Conservation (phyloP, 2,329 filamentous ascomycete genomes). For the Aureobasidium lini region DNA sequence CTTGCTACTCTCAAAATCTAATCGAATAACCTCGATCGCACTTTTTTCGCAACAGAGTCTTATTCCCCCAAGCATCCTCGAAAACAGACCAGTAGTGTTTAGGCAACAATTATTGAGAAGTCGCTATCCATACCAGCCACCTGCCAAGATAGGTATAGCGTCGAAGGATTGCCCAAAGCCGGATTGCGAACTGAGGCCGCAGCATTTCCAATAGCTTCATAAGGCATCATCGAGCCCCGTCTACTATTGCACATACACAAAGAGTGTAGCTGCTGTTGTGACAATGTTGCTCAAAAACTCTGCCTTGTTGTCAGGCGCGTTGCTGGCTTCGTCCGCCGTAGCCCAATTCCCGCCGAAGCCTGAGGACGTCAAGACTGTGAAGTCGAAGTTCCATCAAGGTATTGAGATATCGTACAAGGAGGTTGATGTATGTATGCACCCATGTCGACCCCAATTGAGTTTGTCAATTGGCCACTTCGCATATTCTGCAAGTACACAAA, state of each 20-base stretch:
- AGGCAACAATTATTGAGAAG: constrained; percentile 2
- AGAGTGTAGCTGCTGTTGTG: too few relatives aligned
- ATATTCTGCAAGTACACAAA: background rate
- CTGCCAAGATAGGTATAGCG: constrained; percentile 4
- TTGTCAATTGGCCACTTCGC: background rate
- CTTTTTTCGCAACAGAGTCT: background rate
- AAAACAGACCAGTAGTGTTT: background rate
- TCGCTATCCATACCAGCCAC: background rate
- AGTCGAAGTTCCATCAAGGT: constrained; percentile 37
- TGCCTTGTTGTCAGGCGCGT: background rate
- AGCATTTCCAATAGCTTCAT: background rate
- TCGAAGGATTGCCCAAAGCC: background rate
- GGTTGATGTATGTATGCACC: constrained; percentile 23
- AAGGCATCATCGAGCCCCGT: background rate
- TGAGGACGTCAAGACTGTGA: constrained; percentile 33
- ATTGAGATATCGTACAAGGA: constrained; percentile 41
- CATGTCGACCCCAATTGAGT: too few relatives aligned
- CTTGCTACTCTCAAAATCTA: too few relatives aligned
- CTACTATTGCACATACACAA: background rate
- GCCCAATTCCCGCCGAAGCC: constrained; percentile 34
- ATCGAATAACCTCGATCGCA: background rate
- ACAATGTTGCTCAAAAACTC: background rate
- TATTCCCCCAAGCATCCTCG: background rate
- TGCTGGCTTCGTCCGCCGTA: constrained; percentile 11
- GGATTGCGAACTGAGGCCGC: background rate